A percentile compares a stretch with the other conserved stretches of the same genome.
phyloP scores from a whole-genome alignment of 768 basidiomycete species.

The Termitomyces sp. region DNA sequence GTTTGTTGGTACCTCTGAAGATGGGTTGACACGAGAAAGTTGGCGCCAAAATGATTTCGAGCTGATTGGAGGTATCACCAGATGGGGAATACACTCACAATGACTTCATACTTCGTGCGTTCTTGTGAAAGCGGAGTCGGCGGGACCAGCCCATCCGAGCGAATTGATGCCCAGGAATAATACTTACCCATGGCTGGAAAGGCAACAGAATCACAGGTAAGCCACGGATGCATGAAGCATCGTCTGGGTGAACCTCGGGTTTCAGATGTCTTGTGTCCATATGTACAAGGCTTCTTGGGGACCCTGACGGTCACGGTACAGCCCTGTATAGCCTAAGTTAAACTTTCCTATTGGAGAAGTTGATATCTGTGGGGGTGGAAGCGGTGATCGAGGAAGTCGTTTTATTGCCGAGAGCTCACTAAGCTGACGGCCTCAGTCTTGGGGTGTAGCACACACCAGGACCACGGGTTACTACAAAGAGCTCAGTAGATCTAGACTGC shows the following conservation, averaged over 20 bases:
- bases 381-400: neutral
- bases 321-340: neutral
- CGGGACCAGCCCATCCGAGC: neutral
- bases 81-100: neutral
- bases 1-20: constrained; percentile 7
- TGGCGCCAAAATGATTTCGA: neutral
- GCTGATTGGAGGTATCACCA: neutral
- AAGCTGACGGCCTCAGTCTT: neutral
- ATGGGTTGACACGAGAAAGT: neutral
- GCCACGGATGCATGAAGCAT: neutral
- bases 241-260: neutral
- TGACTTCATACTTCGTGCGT: neutral
- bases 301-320: neutral
- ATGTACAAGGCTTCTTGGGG: neutral
- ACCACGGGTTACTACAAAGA: neutral
- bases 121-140: neutral
- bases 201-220: neutral
- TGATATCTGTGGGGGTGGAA: neutral
- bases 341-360: neutral
- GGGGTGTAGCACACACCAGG: neutral
- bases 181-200: neutral
- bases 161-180: neutral
- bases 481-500: neutral
- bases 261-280: neutral
- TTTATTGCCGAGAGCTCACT: neutral